Conservation (phyloP, 495 filamentous ascomycete species). For the Penicillium macrosclerotiorum region DNA sequence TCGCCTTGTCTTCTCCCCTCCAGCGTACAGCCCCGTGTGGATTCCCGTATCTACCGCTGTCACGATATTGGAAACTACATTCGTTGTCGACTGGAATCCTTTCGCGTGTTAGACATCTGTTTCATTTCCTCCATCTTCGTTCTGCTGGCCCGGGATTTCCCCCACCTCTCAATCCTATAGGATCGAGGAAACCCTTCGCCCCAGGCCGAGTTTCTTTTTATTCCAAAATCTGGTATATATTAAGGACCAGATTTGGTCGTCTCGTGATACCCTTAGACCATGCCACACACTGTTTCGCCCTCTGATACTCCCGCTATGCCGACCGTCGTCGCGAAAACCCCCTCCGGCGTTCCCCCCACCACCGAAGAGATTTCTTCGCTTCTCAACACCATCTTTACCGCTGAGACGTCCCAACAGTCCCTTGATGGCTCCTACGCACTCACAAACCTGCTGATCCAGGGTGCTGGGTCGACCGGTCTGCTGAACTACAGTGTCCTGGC, state of each 20-base stretch:
- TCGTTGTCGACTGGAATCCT: background rate
- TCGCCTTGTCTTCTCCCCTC: background rate
- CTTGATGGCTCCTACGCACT: slow-evolving; percentile 84
- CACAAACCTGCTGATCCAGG: slow-evolving; percentile 73
- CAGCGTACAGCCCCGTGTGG: slow-evolving; percentile 11
- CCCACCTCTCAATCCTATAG: slow-evolving; percentile 16
- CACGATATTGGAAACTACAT: background rate
- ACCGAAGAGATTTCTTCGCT: slow-evolving; percentile 70
- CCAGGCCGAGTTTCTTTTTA: background rate
- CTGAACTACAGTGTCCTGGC: slow-evolving; percentile 66
- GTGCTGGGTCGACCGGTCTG: slow-evolving; percentile 75
- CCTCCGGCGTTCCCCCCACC: slow-evolving; percentile 58
- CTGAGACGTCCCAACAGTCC: slow-evolving; percentile 79
- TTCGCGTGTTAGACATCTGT: background rate
- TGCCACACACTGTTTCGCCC: slow-evolving; percentile 66
- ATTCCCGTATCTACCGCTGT: slow-evolving; percentile 12
- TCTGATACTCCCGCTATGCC: slow-evolving; percentile 57
- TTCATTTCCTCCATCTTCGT: slow-evolving; percentile 3
- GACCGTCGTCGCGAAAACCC: slow-evolving; percentile 56
- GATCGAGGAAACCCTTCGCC: slow-evolving; percentile 3
- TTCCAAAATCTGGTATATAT: slow-evolving; percentile 15
- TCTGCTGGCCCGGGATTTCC: slow-evolving; percentile 10
- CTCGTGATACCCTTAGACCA: slow-evolving; percentile 32
- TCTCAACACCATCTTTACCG: slow-evolving; percentile 71
- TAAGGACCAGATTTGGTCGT: slow-evolving; percentile 1